phyloP scores from a whole-genome alignment of 805 yeast genomes.

The Myxozyma monticola region DNA sequence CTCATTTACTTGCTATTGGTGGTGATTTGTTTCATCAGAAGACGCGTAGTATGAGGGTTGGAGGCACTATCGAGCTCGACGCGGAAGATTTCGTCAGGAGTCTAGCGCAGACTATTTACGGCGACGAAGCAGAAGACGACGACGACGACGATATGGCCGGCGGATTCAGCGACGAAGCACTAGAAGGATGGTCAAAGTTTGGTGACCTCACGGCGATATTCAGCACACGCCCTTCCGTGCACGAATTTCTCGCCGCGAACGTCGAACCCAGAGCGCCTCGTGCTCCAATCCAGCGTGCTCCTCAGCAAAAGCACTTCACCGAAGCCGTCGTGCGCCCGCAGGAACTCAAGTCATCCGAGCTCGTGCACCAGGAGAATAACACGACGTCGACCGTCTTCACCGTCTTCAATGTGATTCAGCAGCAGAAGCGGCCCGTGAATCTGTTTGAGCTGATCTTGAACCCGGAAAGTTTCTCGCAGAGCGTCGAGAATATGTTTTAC shows the following conservation, averaged over 20 bases:
- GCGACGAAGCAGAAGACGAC: conserved; percentile 5
- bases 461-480: conserved; percentile 72
- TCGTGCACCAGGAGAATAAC: conserved; percentile 15
- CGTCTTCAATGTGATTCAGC: conserved; percentile 12
- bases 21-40: conserved; percentile 19
- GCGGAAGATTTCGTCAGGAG: conserved; percentile 22
- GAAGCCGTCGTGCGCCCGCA: conserved; percentile 5
- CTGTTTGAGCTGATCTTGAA: conserved; percentile 69
- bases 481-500: conserved; percentile 82
- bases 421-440: conserved; percentile 45
- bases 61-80: conserved; percentile 22
- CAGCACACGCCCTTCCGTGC: conserved; percentile 12
- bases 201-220: conserved; percentile 19
- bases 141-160: conserved; percentile 8
- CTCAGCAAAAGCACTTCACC: conserved; percentile 4
- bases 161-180: conserved; percentile 14
- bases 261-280: conserved; percentile 14
- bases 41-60: conserved; percentile 23
- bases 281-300: conserved; percentile 1
- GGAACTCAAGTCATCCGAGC: conserved; percentile 8
- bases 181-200: conserved; percentile 15
- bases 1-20: conserved; percentile 19
- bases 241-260: conserved; percentile 17
- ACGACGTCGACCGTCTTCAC: conserved; percentile 18
- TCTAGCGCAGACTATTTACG: conserved; percentile 10